phyloP scores from a whole-genome alignment of 345 rosid species.

The Aethionema arabicum region DNA sequence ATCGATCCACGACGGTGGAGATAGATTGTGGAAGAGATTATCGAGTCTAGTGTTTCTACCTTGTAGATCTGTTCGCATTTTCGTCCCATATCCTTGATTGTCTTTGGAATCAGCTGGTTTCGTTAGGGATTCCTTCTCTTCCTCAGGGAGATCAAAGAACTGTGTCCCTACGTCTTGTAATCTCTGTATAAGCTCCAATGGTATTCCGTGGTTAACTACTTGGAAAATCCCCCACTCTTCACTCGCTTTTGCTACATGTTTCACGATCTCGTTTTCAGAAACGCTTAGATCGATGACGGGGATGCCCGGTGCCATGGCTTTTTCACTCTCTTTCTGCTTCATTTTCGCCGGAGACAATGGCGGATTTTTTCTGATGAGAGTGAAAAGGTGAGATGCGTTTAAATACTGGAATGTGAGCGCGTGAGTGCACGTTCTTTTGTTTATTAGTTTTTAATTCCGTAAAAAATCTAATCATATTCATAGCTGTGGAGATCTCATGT shows the following conservation, averaged over 20 bases:
- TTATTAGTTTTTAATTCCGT: too few relatives aligned
- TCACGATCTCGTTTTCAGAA: slow-evolving; percentile 27
- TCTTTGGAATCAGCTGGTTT: slow-evolving; percentile 36
- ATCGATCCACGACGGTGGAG: slow-evolving; percentile 59
- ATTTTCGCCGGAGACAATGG: too few relatives aligned
- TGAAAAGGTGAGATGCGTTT: too few relatives aligned
- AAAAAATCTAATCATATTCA: too few relatives aligned
- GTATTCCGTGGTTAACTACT: slow-evolving; percentile 41
- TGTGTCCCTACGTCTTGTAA: slow-evolving; percentile 48
- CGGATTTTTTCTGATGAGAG: too few relatives aligned
- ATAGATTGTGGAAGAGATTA: slow-evolving; percentile 71
- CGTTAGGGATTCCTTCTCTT: slow-evolving; percentile 51
- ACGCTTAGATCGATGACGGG: slow-evolving; percentile 42
- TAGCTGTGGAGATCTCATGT: too few relatives aligned
- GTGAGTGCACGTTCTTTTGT: too few relatives aligned
- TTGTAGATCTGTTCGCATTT: slow-evolving; percentile 38
- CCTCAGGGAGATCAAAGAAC: slow-evolving; percentile 58
- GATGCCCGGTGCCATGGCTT: too few relatives aligned
- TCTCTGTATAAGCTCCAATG: slow-evolving; percentile 38
- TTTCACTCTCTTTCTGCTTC: too few relatives aligned
- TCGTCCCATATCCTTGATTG: slow-evolving; percentile 52
- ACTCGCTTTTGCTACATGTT: slow-evolving; percentile 38
- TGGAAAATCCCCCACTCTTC: slow-evolving; percentile 46
- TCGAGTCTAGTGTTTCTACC: slow-evolving; percentile 55
- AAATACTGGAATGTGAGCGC: too few relatives aligned